phyloP scores from a whole-genome alignment of 2,329 filamentous ascomycete genomes.

The Clonostachys rosea region DNA sequence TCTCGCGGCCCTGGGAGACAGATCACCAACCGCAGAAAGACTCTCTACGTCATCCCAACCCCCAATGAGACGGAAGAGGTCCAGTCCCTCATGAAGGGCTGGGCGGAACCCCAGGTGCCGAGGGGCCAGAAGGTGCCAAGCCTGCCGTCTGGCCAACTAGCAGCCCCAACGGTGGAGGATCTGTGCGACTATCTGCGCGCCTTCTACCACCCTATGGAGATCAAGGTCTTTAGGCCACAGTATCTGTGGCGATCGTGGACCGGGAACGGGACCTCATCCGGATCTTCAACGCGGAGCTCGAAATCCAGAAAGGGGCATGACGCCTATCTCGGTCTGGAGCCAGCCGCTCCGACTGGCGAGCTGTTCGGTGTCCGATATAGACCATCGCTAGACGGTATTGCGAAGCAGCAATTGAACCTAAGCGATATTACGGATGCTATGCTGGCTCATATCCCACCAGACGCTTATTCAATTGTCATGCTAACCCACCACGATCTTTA shows the following conservation, averaged over 20 bases:
- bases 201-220: constrained; percentile 48
- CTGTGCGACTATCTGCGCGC: constrained; percentile 29
- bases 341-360: constrained; percentile 14
- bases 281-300: no score
- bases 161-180: constrained; percentile 16
- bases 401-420: constrained; percentile 50
- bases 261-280: constrained; percentile 3
- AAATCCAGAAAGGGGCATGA: not conserved
- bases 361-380: constrained; percentile 47
- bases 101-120: constrained; percentile 25
- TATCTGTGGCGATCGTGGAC: constrained; percentile 46
- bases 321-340: constrained; percentile 38
- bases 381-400: constrained; percentile 37
- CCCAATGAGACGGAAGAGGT: constrained; percentile 32
- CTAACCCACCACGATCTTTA: constrained; percentile 60
- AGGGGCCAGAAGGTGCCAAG: not conserved
- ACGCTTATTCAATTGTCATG: constrained; percentile 56
- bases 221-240: constrained; percentile 32
- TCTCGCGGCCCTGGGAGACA: constrained; percentile 5
- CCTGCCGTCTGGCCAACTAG: constrained; percentile 3
- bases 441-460: constrained; percentile 43
- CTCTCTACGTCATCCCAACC: constrained; percentile 47
- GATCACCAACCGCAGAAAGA: constrained; percentile 35
- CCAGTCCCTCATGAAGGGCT: constrained; percentile 28
- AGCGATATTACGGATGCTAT: constrained; percentile 56